A percentile compares a stretch with the other conserved stretches of the same genome.
These are phyloP conservation scores for Colletotrichum sp. DNA, from an alignment of 2,329 filamentous ascomycete species.

Conservation along the genomic window DNA sequence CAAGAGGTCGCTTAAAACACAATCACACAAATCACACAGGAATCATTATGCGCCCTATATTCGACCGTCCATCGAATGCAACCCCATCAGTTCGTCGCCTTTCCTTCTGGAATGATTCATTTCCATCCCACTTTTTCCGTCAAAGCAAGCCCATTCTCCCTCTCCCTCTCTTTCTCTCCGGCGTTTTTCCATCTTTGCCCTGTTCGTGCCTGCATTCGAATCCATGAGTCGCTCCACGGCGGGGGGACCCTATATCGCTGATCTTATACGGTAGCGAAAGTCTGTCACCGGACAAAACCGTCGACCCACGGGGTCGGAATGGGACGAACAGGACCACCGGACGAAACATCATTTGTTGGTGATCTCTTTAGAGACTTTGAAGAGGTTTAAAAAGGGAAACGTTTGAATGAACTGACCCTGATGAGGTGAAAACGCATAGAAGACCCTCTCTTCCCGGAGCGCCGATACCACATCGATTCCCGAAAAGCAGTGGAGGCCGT, in stretches of 20 bases:
- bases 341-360: not conserved
- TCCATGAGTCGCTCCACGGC: not conserved
- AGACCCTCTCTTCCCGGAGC: not conserved
- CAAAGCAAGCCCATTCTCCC: not conserved
- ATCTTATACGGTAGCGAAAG: not conserved
- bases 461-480: not conserved
- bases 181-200: not conserved
- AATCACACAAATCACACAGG: not conserved
- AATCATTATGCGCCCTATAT: not conserved
- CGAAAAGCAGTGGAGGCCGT: not conserved
- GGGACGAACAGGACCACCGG: not conserved
- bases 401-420: not conserved
- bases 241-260: not conserved
- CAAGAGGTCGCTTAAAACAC: not conserved
- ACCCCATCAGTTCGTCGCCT: conserved; percentile 14
- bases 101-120: not conserved
- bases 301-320: not conserved
- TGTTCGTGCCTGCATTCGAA: not conserved
- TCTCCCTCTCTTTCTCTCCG: not conserved
- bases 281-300: not conserved
- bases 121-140: conserved; percentile 15
- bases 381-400: not conserved
- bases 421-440: not conserved
- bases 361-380: not conserved
- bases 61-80: not conserved